Evolutionary conservation across 2,329 filamentous ascomycete genomes (phyloP).

Genomic region (Alternaria metachromatica): DNA sequence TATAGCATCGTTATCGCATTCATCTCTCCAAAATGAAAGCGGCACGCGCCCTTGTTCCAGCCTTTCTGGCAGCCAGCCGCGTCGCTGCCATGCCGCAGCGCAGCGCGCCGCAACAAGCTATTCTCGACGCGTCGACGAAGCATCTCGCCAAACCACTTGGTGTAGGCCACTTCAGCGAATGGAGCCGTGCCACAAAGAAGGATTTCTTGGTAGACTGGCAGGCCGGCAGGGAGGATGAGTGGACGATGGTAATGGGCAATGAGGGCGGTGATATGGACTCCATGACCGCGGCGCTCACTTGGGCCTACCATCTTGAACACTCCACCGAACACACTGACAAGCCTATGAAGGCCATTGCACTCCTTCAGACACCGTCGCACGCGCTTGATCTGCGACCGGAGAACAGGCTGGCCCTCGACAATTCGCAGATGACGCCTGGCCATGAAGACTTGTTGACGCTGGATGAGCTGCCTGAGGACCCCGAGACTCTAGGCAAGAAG

Average conservation of each 20-base stretch:
- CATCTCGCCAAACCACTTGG: slow-evolving; percentile 33
- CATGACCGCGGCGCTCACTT: slow-evolving; percentile 55
- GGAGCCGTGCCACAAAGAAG: slow-evolving; percentile 56
- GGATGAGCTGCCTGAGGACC: slow-evolving; percentile 57
- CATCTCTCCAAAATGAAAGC: slow-evolving; percentile 25
- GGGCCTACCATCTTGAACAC: slow-evolving; percentile 58
- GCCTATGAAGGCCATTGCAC: slow-evolving; percentile 55
- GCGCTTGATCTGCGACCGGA: slow-evolving; percentile 57
- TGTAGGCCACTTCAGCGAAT: slow-evolving; percentile 58
- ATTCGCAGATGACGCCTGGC: slow-evolving; percentile 55
- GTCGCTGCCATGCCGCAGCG: slow-evolving; percentile 24
- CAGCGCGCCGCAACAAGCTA: slow-evolving; percentile 23
- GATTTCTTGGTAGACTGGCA: slow-evolving; percentile 58
- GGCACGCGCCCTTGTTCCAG: slow-evolving; percentile 17
- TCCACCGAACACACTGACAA: slow-evolving; percentile 52
- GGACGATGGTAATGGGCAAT: slow-evolving; percentile 57
- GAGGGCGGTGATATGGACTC: slow-evolving; percentile 55
- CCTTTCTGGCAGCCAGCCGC: slow-evolving; percentile 18
- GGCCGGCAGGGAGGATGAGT: slow-evolving; percentile 50
- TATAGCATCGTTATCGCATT: not conserved
- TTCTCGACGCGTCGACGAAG: slow-evolving; percentile 19
- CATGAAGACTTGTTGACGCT: slow-evolving; percentile 56
- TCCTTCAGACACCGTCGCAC: slow-evolving; percentile 56
- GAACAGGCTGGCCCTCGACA: slow-evolving; percentile 55
- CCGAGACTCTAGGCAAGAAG: slow-evolving; percentile 52